These are phyloP conservation scores for Chloris gayana DNA, from an alignment of 176 grass and related monocot species.

Conservation along the genomic window DNA sequence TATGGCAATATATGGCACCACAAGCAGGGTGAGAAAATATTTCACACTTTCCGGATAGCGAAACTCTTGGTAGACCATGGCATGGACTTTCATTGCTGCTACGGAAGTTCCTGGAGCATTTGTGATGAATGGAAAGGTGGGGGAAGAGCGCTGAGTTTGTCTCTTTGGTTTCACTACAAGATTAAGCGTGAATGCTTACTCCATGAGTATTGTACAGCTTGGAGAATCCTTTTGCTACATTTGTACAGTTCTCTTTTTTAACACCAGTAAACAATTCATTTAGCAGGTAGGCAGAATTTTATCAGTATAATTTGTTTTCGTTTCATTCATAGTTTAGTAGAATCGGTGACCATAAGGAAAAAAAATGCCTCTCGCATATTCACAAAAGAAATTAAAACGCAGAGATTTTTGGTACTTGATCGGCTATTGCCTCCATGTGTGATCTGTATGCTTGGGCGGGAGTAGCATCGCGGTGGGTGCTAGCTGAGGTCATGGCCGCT, in stretches of 20 bases:
- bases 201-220: conserved; percentile 23
- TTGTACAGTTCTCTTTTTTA: no score
- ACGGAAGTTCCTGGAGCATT: conserved; percentile 77
- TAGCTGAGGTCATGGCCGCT: no score
- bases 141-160: no score
- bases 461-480: no score
- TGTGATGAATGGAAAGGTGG: conserved; percentile 74
- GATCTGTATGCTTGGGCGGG: no score
- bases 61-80: conserved; percentile 73
- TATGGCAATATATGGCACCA: conserved; percentile 94
- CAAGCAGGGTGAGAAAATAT: conserved; percentile 76
- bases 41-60: conserved; percentile 51
- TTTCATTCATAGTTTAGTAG: neutral
- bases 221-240: conserved; percentile 8
- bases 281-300: no score
- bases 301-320: neutral
- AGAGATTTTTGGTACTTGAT: neutral
- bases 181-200: conserved; percentile 29
- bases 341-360: neutral
- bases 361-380: no score
- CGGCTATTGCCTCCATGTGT: neutral
- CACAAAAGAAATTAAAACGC: neutral
- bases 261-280: conserved; percentile 25
- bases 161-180: conserved; percentile 67
- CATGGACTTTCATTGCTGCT: conserved; percentile 67